phyloP scores from a whole-genome alignment of 106 monocot genomes.

The Dendrobium huoshanense region DNA sequence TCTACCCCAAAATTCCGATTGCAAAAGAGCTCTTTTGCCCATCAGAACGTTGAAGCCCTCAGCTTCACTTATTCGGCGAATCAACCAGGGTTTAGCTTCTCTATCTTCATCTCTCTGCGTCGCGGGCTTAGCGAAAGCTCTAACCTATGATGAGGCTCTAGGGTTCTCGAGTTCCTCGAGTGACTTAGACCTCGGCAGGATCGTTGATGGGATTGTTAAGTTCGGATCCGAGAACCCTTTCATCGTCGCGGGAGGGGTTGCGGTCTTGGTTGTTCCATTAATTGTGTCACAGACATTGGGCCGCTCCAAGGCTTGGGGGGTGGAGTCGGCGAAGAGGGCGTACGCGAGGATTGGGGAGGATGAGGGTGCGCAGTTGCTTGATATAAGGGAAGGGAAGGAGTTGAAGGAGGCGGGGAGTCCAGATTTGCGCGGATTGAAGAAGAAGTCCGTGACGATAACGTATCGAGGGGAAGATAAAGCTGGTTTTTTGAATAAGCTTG shows the following conservation, averaged over 20 bases:
- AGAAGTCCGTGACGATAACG: slow-evolving; percentile 64
- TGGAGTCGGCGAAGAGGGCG: slow-evolving; percentile 58
- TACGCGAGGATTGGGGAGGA: slow-evolving; percentile 68
- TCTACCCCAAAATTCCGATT: slow-evolving; percentile 21
- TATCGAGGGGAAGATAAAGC: slow-evolving; percentile 66
- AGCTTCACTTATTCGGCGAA: neutral
- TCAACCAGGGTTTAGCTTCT: slow-evolving; percentile 21
- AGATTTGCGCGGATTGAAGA: slow-evolving; percentile 61
- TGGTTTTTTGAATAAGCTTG: slow-evolving; percentile 84
- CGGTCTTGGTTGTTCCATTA: slow-evolving; percentile 50
- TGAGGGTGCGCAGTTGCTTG: slow-evolving; percentile 60
- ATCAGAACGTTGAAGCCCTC: slow-evolving; percentile 13
- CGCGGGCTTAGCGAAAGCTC: slow-evolving; percentile 67
- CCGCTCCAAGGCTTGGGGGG: slow-evolving; percentile 49
- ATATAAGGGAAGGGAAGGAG: slow-evolving; percentile 80
- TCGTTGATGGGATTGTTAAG: slow-evolving; percentile 43
- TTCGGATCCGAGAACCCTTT: slow-evolving; percentile 65
- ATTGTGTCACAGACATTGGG: slow-evolving; percentile 42
- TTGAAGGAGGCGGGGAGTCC: slow-evolving; percentile 66
- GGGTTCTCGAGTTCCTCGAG: neutral
- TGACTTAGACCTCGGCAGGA: slow-evolving; percentile 25
- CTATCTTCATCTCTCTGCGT: slow-evolving; percentile 44
- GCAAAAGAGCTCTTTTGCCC: slow-evolving; percentile 25
- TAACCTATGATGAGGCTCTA: slow-evolving; percentile 22
- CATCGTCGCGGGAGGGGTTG: slow-evolving; percentile 53